Base-by-base conservation (phyloP, 2,329 filamentous ascomycete genomes). In the Phialophora verrucosa region DNA sequence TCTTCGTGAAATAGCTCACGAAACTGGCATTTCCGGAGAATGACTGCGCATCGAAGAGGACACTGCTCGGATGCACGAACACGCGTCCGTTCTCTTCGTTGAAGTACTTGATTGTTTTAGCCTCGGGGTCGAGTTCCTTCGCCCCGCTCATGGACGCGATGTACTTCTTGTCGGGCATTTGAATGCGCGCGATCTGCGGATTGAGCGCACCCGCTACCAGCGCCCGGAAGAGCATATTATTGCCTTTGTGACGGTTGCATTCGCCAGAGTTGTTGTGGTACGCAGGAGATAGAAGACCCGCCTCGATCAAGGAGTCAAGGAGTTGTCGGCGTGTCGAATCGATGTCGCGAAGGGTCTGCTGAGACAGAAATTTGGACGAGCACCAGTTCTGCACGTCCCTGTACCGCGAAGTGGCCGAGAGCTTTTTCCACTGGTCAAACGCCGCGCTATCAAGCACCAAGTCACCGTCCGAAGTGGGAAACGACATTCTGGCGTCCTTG, bases 141-240 rank as follows among this genome's bases (percentile, higher is more conserved):
- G 95, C 92, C 7, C 95, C 95, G 0, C 92, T 91, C 69, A 96
- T 87, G 2, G 91, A 92, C 42, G 89, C 88, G 12, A 91, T 91
- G 78, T 96, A 99, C 78, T 97, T 98, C 82, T 96, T 96, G 79
- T 97, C 92, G 0, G 95, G 95, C 72, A 97, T 92, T 70, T 93
- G 90, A 75, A 99, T 97, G 61, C 93, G 88, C 14, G 93, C 93
- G 70, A 97, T 88, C 78, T 98, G 94, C 0, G 95, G 95, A 32
- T 88, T 86, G 76, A 92, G 92, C 2, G 90, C 88, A 3, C 89
- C 89, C 3, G 90, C 90, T 29, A 91, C 85, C 27, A 93, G 80
- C 1, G 90, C 90, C 25, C 90, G 87, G 23, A 92, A 80, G 29
- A 93, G 83, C 14, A 83, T 77, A 8, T 63, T 61, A 60, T 76